A percentile compares a stretch with the other conserved stretches of the same genome.
phyloP scores from a whole-genome alignment of 371 early-diverging fungal genomes.

The Syncephalastrum contaminatum region DNA sequence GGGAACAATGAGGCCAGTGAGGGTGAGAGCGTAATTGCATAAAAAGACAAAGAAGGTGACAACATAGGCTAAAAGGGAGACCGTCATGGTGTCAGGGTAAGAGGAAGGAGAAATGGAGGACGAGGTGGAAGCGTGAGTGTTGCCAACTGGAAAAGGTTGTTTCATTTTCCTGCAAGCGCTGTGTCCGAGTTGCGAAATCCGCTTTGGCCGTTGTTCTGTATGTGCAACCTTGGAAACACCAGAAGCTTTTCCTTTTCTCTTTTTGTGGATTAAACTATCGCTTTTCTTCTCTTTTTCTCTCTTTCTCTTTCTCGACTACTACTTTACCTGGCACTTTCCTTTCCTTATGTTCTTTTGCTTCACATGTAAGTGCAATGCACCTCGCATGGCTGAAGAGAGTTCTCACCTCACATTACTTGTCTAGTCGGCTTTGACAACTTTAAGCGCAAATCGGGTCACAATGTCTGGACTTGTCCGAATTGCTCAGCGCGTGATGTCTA shows the following conservation, averaged over 20 bases:
- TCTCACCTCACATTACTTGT: background rate
- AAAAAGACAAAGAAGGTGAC: constrained; percentile 43
- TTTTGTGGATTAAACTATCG: no score
- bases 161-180: no score
- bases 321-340: constrained; percentile 1
- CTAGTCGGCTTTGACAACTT: constrained; percentile 46
- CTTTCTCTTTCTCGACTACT: constrained; percentile 1
- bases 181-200: no score
- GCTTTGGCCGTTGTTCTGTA: no score
- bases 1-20: constrained; percentile 33
- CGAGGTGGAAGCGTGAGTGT: no score
- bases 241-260: no score
- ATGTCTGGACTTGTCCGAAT: constrained; percentile 45
- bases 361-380: constrained; percentile 26
- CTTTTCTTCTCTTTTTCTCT: background rate
- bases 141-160: no score
- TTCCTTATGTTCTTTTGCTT: constrained; percentile 37
- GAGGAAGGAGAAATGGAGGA: no score
- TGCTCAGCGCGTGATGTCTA: constrained; percentile 46
- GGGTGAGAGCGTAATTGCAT: constrained; percentile 36
- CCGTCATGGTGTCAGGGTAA: constrained; percentile 25
- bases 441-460: constrained; percentile 32
- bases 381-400: background rate
- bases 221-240: no score
- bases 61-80: constrained; percentile 45